phyloP scores from a whole-genome alignment of 176 grass and related monocot genomes.

The Pontederia crassipes region DNA sequence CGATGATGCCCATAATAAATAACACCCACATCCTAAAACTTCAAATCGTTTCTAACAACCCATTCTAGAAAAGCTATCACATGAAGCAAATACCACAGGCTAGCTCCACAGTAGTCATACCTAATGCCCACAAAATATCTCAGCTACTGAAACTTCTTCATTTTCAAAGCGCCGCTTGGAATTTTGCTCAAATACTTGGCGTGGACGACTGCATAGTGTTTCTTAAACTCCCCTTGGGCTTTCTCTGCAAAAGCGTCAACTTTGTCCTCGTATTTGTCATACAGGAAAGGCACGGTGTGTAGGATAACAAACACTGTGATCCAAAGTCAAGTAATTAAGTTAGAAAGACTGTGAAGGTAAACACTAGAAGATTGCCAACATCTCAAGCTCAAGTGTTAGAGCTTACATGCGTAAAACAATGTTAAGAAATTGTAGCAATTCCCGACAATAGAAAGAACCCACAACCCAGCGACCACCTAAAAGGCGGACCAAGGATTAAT shows the following conservation, averaged over 20 bases:
- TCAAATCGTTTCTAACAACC: too few relatives aligned
- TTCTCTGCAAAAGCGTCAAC: constrained; percentile 56
- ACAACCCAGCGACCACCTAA: constrained; percentile 55
- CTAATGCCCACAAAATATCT: neutral
- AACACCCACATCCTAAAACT: too few relatives aligned
- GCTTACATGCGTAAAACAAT: constrained; percentile 57
- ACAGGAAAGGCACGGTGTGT: constrained; percentile 65
- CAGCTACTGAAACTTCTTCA: constrained; percentile 27
- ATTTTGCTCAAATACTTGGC: constrained; percentile 81
- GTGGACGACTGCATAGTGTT: constrained; percentile 47
- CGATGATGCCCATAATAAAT: too few relatives aligned
- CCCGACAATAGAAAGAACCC: constrained; percentile 61
- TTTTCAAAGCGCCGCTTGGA: constrained; percentile 39
- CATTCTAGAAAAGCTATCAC: too few relatives aligned
- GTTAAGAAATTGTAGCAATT: constrained; percentile 55
- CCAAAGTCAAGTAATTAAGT: neutral
- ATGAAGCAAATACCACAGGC: too few relatives aligned
- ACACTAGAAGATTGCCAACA: neutral
- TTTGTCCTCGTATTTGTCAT: constrained; percentile 71
- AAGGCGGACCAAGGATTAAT: constrained; percentile 9
- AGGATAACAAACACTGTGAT: constrained; percentile 37
- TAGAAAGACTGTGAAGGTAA: neutral
- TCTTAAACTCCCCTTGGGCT: constrained; percentile 36
- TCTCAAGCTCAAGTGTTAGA: neutral
- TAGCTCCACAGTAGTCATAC: too few relatives aligned